phyloP scores from a whole-genome alignment of 345 rosid genomes.

The Eucalyptus pauciflora region DNA sequence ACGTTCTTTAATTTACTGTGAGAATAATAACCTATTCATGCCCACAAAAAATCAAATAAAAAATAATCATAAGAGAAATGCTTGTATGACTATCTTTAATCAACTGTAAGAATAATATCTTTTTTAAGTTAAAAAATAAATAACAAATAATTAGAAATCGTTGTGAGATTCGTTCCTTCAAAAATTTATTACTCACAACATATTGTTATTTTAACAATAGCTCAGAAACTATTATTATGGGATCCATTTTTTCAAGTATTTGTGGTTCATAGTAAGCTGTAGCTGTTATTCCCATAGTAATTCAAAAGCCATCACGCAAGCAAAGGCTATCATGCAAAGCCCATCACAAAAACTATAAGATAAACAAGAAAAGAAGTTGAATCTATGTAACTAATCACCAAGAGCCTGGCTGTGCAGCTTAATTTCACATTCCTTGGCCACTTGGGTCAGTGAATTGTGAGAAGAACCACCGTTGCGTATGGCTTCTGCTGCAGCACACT shows the following conservation, averaged over 20 bases:
- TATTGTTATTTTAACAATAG: too few relatives aligned
- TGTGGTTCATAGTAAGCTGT: rapidly evolving
- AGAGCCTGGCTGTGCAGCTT: not conserved
- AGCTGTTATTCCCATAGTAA: rapidly evolving
- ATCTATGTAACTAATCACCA: not conserved
- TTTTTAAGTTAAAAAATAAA: too few relatives aligned
- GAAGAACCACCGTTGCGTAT: conserved; percentile 19
- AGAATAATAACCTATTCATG: rapidly evolving
- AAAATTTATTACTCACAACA: too few relatives aligned
- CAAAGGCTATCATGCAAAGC: too few relatives aligned
- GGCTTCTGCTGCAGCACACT: conserved; percentile 8
- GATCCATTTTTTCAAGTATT: too few relatives aligned
- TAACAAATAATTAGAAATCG: too few relatives aligned
- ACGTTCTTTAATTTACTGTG: too few relatives aligned
- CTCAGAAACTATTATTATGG: rapidly evolving
- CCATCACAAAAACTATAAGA: too few relatives aligned
- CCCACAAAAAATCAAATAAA: too few relatives aligned
- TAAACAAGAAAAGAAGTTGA: not conserved
- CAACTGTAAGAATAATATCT: rapidly evolving
- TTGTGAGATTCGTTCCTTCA: rapidly evolving
- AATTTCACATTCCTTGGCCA: conserved; percentile 7
- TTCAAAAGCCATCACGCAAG: too few relatives aligned
- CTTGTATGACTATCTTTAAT: rapidly evolving
- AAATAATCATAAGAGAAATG: too few relatives aligned
- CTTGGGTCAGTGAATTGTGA: conserved; percentile 5